Percentiles rank a stretch among this genome's conserved stretches.
Conservation (phyloP, 2,329 filamentous ascomycete species). For the Colletotrichum horii region DNA sequence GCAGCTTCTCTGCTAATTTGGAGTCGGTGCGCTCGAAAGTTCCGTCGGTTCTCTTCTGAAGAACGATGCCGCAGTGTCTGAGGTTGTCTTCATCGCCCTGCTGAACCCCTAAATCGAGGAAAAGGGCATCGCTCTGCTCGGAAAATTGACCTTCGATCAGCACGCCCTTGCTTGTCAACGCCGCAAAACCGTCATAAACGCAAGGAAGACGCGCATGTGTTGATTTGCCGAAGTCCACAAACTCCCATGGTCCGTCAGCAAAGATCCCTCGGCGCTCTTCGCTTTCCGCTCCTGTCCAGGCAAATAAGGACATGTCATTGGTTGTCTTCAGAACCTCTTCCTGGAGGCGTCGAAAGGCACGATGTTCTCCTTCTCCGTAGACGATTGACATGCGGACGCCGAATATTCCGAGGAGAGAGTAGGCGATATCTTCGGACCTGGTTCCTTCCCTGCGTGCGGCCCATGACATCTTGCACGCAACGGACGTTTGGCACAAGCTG, state of each 20-base stretch:
- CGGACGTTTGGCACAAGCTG: not conserved
- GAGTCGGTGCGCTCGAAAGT: not conserved
- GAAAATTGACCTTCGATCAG: not conserved
- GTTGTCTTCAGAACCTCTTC: not conserved
- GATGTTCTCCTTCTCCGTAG: not conserved
- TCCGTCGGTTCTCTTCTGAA: not conserved
- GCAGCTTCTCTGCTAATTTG: not conserved
- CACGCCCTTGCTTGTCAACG: not conserved
- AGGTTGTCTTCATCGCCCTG: not conserved
- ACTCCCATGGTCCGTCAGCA: not conserved
- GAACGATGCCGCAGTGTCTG: not conserved
- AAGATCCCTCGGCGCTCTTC: not conserved
- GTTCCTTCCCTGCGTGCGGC: not conserved
- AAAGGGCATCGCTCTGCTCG: not conserved
- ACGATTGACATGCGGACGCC: not conserved
- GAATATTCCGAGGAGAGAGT: not conserved
- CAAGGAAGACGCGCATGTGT: not conserved
- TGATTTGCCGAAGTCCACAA: not conserved
- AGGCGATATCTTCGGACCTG: not conserved
- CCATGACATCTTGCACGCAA: not conserved
- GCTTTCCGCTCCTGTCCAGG: not conserved
- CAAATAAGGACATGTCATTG: not conserved
- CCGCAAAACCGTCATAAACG: not conserved
- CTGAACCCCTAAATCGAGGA: not conserved
- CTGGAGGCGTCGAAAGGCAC: not conserved